These are phyloP conservation scores for Nissolia schottii DNA, from an alignment of 306 rosid species.

Conservation along the genomic window DNA sequence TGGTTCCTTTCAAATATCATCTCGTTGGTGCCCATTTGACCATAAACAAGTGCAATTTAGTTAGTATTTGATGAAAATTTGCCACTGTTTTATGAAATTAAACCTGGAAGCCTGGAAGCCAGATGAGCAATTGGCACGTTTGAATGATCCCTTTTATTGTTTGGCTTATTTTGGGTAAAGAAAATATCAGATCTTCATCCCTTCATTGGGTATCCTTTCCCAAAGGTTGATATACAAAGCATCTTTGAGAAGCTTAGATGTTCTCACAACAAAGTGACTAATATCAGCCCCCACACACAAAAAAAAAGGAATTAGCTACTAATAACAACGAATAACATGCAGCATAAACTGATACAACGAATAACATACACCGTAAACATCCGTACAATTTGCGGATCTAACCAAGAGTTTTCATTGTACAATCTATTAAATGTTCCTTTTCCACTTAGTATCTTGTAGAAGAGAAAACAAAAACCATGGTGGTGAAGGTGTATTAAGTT, in stretches of 20 bases:
- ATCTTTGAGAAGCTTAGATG: not conserved
- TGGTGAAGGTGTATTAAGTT: conserved; percentile 47
- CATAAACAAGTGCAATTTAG: not conserved
- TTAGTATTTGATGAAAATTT: not conserved
- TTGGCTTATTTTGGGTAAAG: no score
- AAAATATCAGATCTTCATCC: no score
- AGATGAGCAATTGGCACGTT: not conserved
- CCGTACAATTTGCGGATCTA: not conserved
- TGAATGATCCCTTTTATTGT: no score
- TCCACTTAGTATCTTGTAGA: not conserved
- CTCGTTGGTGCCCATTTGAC: not conserved
- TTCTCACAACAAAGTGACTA: no score
- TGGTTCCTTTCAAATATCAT: not conserved
- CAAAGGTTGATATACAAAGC: not conserved
- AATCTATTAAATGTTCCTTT: not conserved
- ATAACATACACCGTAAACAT: no score
- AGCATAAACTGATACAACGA: no score
- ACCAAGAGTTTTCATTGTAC: not conserved
- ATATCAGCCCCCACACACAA: no score
- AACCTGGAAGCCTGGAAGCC: not conserved
- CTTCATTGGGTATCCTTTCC: not conserved
- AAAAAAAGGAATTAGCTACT: not conserved
- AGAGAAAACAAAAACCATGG: conserved; percentile 29
- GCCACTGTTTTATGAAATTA: not conserved
- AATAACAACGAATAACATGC: no score